Conservation (phyloP, 129 eudicot genomes). For the Apium graveolens region DNA sequence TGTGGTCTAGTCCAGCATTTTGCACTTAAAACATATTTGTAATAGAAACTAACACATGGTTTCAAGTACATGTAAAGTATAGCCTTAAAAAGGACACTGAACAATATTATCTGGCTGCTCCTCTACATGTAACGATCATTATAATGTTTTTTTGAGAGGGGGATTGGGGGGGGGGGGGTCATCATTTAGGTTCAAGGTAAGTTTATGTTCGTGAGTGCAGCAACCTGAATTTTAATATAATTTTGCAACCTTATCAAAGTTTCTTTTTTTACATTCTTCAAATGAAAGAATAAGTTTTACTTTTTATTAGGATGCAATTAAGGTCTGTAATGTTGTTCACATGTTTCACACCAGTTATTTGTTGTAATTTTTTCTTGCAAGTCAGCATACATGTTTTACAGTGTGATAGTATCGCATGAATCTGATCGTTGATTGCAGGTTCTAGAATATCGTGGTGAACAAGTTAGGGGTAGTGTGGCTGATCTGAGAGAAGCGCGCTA, state of each 20-base stretch:
- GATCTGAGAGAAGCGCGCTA: constrained; percentile 89
- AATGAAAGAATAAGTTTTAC: background rate
- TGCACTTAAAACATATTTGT: background rate
- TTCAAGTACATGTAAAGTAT: background rate
- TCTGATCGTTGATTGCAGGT: constrained; percentile 40
- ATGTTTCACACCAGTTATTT: background rate
- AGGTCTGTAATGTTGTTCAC: background rate
- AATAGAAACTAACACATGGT: background rate
- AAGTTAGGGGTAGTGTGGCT: constrained; percentile 91
- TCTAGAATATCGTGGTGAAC: constrained; percentile 97
- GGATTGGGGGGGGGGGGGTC: background rate
- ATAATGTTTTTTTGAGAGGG: background rate
- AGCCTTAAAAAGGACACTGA: background rate
- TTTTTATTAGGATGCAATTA: background rate
- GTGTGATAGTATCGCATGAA: constrained; percentile 11
- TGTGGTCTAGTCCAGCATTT: background rate
- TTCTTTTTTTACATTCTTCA: background rate
- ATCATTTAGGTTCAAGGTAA: background rate
- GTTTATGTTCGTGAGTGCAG: background rate
- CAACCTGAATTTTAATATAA: background rate
- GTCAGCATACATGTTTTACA: background rate
- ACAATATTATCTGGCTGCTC: background rate
- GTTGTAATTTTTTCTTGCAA: background rate
- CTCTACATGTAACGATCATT: background rate
- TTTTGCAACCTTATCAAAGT: background rate